phyloP scores from a whole-genome alignment of 2,329 filamentous ascomycete species.

The Botryotinia narcissicola region DNA sequence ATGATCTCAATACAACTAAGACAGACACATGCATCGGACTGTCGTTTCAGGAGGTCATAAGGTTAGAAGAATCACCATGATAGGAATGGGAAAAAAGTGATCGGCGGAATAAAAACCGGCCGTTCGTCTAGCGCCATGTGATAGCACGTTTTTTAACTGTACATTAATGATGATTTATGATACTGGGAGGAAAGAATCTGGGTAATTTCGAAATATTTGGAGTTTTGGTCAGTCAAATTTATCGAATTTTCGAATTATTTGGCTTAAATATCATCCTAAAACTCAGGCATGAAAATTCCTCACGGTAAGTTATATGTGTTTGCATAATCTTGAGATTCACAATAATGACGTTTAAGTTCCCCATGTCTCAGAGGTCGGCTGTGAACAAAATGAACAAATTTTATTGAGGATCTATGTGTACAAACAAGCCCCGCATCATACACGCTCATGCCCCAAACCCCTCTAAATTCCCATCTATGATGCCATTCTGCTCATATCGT shows the following conservation, averaged over 20 bases:
- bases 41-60: constrained; percentile 7
- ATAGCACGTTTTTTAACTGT: neutral
- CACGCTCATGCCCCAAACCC: constrained; percentile 34
- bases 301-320: neutral
- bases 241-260: neutral
- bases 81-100: neutral
- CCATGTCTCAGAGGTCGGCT: neutral
- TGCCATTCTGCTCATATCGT: constrained; percentile 81
- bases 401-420: constrained; percentile 38
- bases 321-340: constrained; percentile 7
- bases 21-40: neutral
- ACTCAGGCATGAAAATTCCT: neutral
- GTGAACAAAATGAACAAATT: constrained; percentile 27
- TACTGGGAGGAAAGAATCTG: neutral
- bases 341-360: neutral
- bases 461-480: constrained; percentile 30
- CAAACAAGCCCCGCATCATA: constrained; percentile 39
- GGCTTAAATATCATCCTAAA: neutral
- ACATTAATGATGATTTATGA: neutral
- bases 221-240: neutral
- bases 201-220: neutral
- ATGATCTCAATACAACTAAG: neutral
- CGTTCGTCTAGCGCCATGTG: neutral
- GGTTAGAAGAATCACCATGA: neutral
- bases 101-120: no score